Base-by-base conservation (phyloP, 169 alveolate species). In the Eimeria sp. region DNA sequence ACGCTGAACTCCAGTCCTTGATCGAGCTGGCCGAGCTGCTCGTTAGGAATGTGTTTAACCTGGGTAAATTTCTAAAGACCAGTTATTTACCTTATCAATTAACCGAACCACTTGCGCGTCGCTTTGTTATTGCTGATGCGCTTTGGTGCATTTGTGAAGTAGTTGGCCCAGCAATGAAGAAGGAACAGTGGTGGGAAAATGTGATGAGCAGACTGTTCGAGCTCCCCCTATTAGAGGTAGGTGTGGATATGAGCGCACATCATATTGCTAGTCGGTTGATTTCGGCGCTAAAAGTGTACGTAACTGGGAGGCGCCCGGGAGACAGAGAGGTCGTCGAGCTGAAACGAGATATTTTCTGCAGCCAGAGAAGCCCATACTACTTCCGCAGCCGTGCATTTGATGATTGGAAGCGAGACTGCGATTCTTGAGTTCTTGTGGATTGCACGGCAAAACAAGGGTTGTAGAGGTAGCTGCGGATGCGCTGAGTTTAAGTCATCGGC, bases 111-210 rank as follows among this genome's bases (percentile, higher is more conserved):
- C 89, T 80, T 25, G 43, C 68, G 49, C 89, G 89, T 30, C 68
- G 71, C 33, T 80, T 80, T 49, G 37, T 80, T 30, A 18, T 80
- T 40, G 89, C 71, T 30, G 89, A 80, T 80, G 27, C 72, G 6
- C 9, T 80, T 71, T 80, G 89, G 89, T 80, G 72, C 60, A 54
- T 80, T 80, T 52, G 89, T 30, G 66, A 49, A 16, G 72, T 80
- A 49, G n/a, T 80, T 49, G 89, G 89, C 27, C 72, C 72, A 13
- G n/a, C 72, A 52, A 80, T 80, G 89, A 43, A 27, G 40, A 80
- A 52, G 89, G 52, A 52, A 2, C 0, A 8, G 33, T 80, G 89
- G 89, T 80, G 89, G 89, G n/a, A 6, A 6, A n/a, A 52, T 6
- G 25, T 80, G 6, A 20, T 52, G 89, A 27, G 6, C 4, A 25